Conservation (phyloP, 2,329 filamentous ascomycete species). For the Ciborinia camelliae region DNA sequence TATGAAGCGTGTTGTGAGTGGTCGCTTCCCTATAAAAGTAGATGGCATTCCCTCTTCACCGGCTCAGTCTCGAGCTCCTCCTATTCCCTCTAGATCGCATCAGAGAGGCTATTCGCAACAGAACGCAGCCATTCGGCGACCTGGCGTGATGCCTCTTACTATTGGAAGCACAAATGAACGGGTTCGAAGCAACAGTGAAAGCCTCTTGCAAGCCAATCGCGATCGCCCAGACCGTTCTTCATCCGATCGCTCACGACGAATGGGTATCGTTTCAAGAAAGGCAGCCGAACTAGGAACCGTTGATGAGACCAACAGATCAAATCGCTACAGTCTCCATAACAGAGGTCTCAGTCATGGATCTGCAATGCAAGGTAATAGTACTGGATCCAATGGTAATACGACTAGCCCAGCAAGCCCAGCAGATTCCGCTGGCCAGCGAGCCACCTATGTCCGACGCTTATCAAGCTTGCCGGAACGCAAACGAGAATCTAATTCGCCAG, state of each 20-base stretch:
- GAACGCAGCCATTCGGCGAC: constrained; percentile 59
- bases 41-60: constrained; percentile 74
- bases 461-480: constrained; percentile 60
- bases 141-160: constrained; percentile 67
- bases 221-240: constrained; percentile 36
- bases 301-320: constrained; percentile 55
- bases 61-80: constrained; percentile 62
- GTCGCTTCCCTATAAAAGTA: constrained; percentile 67
- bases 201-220: constrained; percentile 48
- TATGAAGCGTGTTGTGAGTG: constrained; percentile 59
- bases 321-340: constrained; percentile 61
- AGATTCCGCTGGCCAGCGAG: constrained; percentile 53
- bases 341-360: constrained; percentile 66
- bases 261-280: constrained; percentile 61
- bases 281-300: constrained; percentile 59
- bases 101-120: constrained; percentile 72
- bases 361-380: constrained; percentile 53
- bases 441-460: constrained; percentile 60
- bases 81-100: constrained; percentile 77
- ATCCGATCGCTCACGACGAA: constrained; percentile 56
- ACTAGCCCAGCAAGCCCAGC: constrained; percentile 57
- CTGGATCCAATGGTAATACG: constrained; percentile 31
- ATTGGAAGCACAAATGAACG: constrained; percentile 69
- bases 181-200: constrained; percentile 63
- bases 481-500: constrained; percentile 57